phyloP scores from a whole-genome alignment of 495 filamentous ascomycete species.

The Penicillium cataractarum region DNA sequence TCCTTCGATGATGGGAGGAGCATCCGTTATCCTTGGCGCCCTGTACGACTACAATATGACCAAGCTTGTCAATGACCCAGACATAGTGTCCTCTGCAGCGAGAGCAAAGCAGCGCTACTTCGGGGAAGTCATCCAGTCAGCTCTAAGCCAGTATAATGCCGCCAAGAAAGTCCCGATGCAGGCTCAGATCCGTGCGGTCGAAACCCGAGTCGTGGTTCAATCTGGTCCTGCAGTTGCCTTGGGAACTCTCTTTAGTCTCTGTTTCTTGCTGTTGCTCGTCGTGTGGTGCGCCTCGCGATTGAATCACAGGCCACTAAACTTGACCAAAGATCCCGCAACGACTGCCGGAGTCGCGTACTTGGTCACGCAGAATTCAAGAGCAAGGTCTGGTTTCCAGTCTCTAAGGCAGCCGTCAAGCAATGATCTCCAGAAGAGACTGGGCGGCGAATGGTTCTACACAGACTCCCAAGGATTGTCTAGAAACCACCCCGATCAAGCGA shows the following conservation, averaged over 20 bases:
- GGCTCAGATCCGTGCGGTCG: slow-evolving; percentile 11
- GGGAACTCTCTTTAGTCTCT: slow-evolving; percentile 22
- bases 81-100: slow-evolving; percentile 19
- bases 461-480: slow-evolving; percentile 16
- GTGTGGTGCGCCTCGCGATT: slow-evolving; percentile 20
- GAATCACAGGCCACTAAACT: slow-evolving; percentile 20
- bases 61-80: slow-evolving; percentile 19
- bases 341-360: slow-evolving; percentile 13
- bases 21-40: slow-evolving; percentile 22
- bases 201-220: slow-evolving; percentile 23
- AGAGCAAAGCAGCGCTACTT: slow-evolving; percentile 41
- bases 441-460: slow-evolving; percentile 13
- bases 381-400: slow-evolving; percentile 8
- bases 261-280: slow-evolving; percentile 20
- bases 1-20: slow-evolving; percentile 17
- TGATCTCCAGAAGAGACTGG: slow-evolving; percentile 14
- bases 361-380: slow-evolving; percentile 9
- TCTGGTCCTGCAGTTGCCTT: slow-evolving; percentile 24
- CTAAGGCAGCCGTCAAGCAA: slow-evolving; percentile 19
- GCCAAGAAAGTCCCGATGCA: slow-evolving; percentile 2
- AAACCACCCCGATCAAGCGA: not conserved
- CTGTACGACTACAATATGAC: slow-evolving; percentile 30
- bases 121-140: slow-evolving; percentile 37
- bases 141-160: slow-evolving; percentile 19
- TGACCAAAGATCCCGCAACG: slow-evolving; percentile 25